Base-by-base conservation (phyloP, 768 basidiomycete genomes). In the Auricularia cornea region DNA sequence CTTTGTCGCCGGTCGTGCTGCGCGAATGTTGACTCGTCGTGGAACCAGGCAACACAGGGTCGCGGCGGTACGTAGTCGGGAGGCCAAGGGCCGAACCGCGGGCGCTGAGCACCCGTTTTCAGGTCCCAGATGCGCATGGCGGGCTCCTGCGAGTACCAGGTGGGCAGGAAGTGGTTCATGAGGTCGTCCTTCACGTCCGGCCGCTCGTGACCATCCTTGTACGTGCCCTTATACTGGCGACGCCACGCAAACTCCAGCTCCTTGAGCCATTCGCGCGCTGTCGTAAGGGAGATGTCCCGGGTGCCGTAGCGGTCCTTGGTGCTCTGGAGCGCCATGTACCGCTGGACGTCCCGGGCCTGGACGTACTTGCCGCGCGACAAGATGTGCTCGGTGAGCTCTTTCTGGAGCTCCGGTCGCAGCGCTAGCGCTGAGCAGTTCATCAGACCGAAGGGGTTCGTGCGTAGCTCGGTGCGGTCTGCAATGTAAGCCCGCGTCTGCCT, bases 1-100 rank as follows among this genome's bases (percentile, higher is more conserved):
- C 52, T 64, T 18, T 67, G 62, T 1, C 71, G 65, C 0, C 69
- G 64, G 61, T 80, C 76, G 70, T 81, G 65, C 2, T 72, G 73
- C 68, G 79, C 79, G 68, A 79, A 79, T 1, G 68, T 74, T 3
- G 72, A 73, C 63, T 81, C 75, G 65, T 80, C 75, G 64, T 81
- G 77, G 51, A 26, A 51, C 59, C 40, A 65, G 33, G 63, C 28
- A 30, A 68, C 59, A 11, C 16, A 23, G 12, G 3, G 29, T 3
- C 28, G 56, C 33, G 12, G 4, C 14, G 33, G 8, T 6, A 30
- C 16, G 30, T 44, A 3, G 28, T 11, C 18, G 31, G 3, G 4
- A 3, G 3, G 3, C 23, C 33, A 11, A 40, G 4, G 8, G 3
- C 26, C 60, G 38, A 35, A 74, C 70, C 32, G 68, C 63, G 67